Conservation (phyloP, 306 rosid genomes). For the Spatholobus suberectus region DNA sequence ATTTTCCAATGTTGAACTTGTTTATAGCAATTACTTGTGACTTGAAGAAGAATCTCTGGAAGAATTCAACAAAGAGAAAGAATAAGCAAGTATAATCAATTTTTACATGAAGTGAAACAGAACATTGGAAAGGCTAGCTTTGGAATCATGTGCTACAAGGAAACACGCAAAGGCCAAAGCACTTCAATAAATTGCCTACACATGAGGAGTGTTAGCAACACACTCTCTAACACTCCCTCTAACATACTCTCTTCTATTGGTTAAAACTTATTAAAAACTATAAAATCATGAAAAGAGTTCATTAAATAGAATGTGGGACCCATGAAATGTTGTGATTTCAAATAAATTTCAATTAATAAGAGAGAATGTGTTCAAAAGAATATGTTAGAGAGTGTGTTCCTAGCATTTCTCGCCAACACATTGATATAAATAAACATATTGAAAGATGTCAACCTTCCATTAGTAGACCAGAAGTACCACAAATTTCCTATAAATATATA, state of each 20-base stretch:
- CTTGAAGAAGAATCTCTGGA: conserved; percentile 85
- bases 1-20: conserved; percentile 59
- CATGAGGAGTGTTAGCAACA: too few relatives aligned
- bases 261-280: too few relatives aligned
- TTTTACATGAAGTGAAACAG: not conserved
- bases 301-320: too few relatives aligned
- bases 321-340: too few relatives aligned
- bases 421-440: not conserved
- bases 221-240: too few relatives aligned
- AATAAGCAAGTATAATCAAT: conserved; percentile 26
- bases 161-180: not conserved
- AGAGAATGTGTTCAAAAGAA: too few relatives aligned
- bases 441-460: not conserved
- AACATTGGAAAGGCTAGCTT: conserved; percentile 11
- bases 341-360: too few relatives aligned
- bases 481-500: conserved; percentile 34
- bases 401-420: too few relatives aligned
- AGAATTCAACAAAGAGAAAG: conserved; percentile 34
- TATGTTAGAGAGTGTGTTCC: too few relatives aligned
- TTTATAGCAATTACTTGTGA: conserved; percentile 85
- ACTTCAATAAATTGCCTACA: not conserved
- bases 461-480: not conserved
- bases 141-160: not conserved
- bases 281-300: too few relatives aligned
- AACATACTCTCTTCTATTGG: too few relatives aligned